These are phyloP conservation scores for Alopecurus myosuroides DNA, from an alignment of 176 grass and related monocot species.

Conservation along the genomic window DNA sequence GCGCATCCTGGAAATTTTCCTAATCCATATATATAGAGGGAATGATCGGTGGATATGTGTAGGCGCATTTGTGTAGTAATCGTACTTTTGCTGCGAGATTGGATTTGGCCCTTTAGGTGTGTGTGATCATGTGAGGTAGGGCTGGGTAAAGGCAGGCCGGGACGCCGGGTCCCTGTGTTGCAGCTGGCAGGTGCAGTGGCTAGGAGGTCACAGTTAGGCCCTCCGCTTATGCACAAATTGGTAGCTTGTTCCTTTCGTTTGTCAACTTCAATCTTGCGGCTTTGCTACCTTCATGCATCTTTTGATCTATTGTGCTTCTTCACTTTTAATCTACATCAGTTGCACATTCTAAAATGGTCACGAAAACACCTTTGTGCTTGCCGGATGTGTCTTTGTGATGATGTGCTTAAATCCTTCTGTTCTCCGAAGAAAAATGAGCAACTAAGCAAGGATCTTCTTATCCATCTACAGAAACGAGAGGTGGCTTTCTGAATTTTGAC, in stretches of 20 bases:
- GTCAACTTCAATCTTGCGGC: neutral
- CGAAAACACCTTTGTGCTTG: too few species aligned
- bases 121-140: slow-evolving; percentile 63
- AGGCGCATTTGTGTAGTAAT: slow-evolving; percentile 16
- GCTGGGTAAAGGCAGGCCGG: slow-evolving; percentile 12
- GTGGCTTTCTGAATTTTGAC: neutral
- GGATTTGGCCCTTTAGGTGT: slow-evolving; percentile 44
- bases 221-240: neutral
- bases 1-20: slow-evolving; percentile 31
- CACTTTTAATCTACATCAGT: too few species aligned
- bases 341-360: too few species aligned
- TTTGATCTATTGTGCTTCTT: too few species aligned
- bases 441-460: neutral
- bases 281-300: too few species aligned
- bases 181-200: slow-evolving; percentile 25
- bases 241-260: neutral
- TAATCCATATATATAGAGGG: slow-evolving; percentile 53
- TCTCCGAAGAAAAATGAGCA: neutral
- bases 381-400: too few species aligned
- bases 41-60: slow-evolving; percentile 18
- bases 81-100: slow-evolving; percentile 35
- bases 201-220: neutral
- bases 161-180: slow-evolving; percentile 26
- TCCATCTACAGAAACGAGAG: neutral
- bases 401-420: too few species aligned